Conservation (phyloP, 2,329 filamentous ascomycete genomes). For the Cladosporium colombiae region DNA sequence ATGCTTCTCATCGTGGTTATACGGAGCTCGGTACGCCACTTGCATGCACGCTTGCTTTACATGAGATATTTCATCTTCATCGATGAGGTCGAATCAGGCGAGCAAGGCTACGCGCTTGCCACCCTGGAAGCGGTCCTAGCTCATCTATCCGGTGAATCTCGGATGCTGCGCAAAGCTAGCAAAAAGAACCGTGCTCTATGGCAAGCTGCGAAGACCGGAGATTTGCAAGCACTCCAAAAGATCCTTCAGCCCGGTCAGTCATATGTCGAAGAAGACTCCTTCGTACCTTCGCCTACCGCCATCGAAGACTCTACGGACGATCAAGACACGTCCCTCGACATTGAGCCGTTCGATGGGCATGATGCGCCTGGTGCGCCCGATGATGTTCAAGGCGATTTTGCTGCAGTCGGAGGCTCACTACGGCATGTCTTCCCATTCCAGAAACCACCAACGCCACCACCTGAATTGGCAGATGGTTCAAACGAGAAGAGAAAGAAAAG, state of each 20-base stretch:
- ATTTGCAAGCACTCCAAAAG: slow-evolving; percentile 70
- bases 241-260: slow-evolving; percentile 68
- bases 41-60: slow-evolving; percentile 87
- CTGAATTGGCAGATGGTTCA: slow-evolving; percentile 35
- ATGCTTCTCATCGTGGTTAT: slow-evolving; percentile 90
- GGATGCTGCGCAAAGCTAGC: slow-evolving; percentile 79
- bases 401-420: slow-evolving; percentile 48
- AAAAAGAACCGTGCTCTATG: slow-evolving; percentile 82
- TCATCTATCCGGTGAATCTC: slow-evolving; percentile 82
- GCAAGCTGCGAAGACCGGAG: slow-evolving; percentile 79
- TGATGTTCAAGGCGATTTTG: slow-evolving; percentile 28
- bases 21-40: slow-evolving; percentile 78
- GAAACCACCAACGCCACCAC: slow-evolving; percentile 54
- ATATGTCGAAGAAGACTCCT: slow-evolving; percentile 21
- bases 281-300: slow-evolving; percentile 25
- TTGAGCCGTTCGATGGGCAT: slow-evolving; percentile 9
- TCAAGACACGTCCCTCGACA: slow-evolving; percentile 22
- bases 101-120: slow-evolving; percentile 93
- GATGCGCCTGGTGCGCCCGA: neutral
- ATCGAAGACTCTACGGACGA: slow-evolving; percentile 29
- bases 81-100: slow-evolving; percentile 93
- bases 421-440: slow-evolving; percentile 93
- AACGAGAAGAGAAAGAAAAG: slow-evolving; percentile 66
- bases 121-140: slow-evolving; percentile 93
- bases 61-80: slow-evolving; percentile 98